A percentile compares a stretch with the other conserved stretches of the same genome.
phyloP scores from a whole-genome alignment of 108 stramenopile genomes.

The Aurantiochytrium sp. region DNA sequence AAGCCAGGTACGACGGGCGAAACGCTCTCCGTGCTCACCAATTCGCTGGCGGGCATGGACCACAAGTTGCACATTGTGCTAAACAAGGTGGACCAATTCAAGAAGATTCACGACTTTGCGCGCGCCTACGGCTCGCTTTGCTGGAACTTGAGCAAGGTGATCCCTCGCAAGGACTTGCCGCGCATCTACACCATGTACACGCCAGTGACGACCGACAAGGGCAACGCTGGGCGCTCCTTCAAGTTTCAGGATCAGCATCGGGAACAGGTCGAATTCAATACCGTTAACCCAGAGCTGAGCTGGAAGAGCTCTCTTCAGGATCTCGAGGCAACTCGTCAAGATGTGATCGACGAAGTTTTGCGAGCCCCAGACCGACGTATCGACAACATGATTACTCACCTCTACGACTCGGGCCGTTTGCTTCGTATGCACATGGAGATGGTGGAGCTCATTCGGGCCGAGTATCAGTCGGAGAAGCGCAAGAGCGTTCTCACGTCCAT shows the following conservation, averaged over 20 bases:
- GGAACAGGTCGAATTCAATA: not conserved
- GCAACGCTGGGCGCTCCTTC: slow-evolving; percentile 3
- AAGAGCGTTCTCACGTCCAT: not conserved
- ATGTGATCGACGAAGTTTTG: slow-evolving; percentile 82
- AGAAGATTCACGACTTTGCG: slow-evolving; percentile 92
- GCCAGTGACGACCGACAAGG: slow-evolving; percentile 41
- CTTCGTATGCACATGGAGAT: slow-evolving; percentile 74
- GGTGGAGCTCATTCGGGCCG: slow-evolving; percentile 43
- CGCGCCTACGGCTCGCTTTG: slow-evolving; percentile 94
- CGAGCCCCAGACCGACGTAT: slow-evolving; percentile 89
- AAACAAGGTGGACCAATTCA: slow-evolving; percentile 75
- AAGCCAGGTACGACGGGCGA: slow-evolving; percentile 93
- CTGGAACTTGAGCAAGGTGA: slow-evolving; percentile 93
- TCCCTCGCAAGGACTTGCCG: slow-evolving; percentile 74
- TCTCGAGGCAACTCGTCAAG: slow-evolving; percentile 71
- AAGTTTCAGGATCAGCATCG: slow-evolving; percentile 26
- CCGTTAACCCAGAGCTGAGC: not conserved
- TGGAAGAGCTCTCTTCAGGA: slow-evolving; percentile 48
- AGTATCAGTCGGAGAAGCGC: not conserved
- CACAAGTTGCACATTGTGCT: slow-evolving; percentile 96
- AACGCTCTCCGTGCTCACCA: slow-evolving; percentile 81
- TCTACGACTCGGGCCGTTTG: slow-evolving; percentile 73
- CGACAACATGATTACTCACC: slow-evolving; percentile 93
- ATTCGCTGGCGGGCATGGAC: slow-evolving; percentile 87
- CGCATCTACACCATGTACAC: slow-evolving; percentile 98